Conservation (phyloP, 2,329 filamentous ascomycete species). For the Aspergillus jensenii region DNA sequence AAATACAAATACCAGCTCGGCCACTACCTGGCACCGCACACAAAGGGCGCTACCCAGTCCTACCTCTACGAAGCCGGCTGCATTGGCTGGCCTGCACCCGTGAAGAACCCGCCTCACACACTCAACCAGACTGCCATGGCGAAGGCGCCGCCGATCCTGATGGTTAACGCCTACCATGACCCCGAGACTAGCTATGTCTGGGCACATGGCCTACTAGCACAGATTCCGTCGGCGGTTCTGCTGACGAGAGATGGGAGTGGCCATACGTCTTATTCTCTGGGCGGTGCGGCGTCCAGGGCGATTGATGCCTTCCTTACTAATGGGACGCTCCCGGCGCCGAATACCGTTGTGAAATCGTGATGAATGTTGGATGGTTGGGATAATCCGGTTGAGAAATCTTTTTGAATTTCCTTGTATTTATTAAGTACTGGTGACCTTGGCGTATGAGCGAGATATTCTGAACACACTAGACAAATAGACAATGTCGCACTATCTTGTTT, state of each 20-base stretch:
- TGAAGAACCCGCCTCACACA: constrained; percentile 36
- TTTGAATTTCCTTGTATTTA: no score
- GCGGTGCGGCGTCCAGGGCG: neutral
- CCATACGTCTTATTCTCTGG: constrained; percentile 1
- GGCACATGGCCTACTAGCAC: constrained; percentile 35
- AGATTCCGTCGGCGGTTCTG: constrained; percentile 36
- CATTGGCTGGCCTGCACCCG: constrained; percentile 41
- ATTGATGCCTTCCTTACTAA: constrained; percentile 9
- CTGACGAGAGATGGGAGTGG: constrained; percentile 39
- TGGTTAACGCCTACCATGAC: constrained; percentile 43
- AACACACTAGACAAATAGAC: no score
- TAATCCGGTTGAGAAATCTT: neutral
- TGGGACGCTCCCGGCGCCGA: neutral
- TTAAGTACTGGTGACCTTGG: no score
- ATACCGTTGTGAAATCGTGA: constrained; percentile 4
- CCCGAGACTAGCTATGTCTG: constrained; percentile 42
- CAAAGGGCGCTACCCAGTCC: constrained; percentile 33
- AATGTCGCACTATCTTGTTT: no score
- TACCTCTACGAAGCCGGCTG: constrained; percentile 33
- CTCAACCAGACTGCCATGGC: constrained; percentile 20
- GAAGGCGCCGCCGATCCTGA: constrained; percentile 31
- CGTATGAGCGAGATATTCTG: no score
- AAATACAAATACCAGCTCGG: constrained; percentile 30
- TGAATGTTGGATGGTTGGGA: neutral
- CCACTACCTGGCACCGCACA: constrained; percentile 35